These are phyloP conservation scores for Niveomyces coronatus DNA, from an alignment of 2,329 filamentous ascomycete species.

Conservation along the genomic window DNA sequence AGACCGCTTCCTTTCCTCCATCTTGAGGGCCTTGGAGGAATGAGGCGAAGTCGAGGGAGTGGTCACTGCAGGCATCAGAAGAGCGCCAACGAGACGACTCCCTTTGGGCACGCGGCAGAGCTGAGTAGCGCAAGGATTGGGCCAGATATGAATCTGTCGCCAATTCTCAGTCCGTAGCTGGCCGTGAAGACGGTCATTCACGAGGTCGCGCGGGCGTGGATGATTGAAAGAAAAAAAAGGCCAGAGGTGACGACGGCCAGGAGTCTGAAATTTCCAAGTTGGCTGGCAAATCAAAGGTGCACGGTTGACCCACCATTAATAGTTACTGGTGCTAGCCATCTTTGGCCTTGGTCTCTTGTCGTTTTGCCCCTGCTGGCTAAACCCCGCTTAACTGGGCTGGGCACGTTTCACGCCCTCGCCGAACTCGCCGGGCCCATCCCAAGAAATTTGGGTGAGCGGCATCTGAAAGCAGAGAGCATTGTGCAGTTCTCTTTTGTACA, in stretches of 20 bases:
- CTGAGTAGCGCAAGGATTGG: constrained; percentile 19
- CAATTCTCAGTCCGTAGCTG: constrained; percentile 24
- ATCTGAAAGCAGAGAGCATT: constrained; percentile 13
- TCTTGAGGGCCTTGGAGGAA: constrained; percentile 80
- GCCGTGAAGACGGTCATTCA: constrained; percentile 26
- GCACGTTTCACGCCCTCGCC: constrained; percentile 17
- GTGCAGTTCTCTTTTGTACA: no score
- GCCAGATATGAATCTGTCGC: constrained; percentile 20
- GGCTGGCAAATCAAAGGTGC: constrained; percentile 29
- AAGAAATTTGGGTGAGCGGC: constrained; percentile 17
- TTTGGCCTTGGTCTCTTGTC: constrained; percentile 23
- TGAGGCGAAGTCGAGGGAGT: constrained; percentile 57
- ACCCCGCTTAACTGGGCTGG: constrained; percentile 16
- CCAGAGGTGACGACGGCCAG: constrained; percentile 25
- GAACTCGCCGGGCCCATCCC: no score
- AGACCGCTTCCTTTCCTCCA: constrained; percentile 99
- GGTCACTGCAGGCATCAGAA: constrained; percentile 82
- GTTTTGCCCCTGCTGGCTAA: constrained; percentile 22
- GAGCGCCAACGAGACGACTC: constrained; percentile 18
- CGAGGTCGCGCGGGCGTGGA: constrained; percentile 20
- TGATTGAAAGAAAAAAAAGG: constrained; percentile 25
- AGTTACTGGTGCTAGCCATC: constrained; percentile 22
- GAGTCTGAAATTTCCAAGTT: constrained; percentile 36
- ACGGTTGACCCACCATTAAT: constrained; percentile 24
- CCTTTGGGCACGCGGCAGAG: constrained; percentile 20